Evolutionary conservation across 495 filamentous ascomycete genomes (phyloP).

Genomic region (Penicillium manginii): DNA sequence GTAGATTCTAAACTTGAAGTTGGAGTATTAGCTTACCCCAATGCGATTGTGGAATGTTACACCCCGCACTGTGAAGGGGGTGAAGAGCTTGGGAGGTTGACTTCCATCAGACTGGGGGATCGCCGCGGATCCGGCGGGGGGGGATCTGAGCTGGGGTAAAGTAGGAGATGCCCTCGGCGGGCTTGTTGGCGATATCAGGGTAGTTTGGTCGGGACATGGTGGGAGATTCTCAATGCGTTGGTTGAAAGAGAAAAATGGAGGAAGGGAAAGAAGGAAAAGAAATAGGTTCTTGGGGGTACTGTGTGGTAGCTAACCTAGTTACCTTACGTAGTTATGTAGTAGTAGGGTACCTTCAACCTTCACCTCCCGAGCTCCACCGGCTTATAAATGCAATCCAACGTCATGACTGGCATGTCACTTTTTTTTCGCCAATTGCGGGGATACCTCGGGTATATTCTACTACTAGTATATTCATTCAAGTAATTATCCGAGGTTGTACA

Average conservation of each 20-base stretch:
- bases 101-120: constrained; percentile 60
- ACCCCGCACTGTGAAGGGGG: constrained; percentile 62
- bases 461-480: too few relatives aligned
- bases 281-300: neutral
- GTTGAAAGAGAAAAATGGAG: neutral
- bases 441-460: too few relatives aligned
- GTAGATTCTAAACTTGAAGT: too few relatives aligned
- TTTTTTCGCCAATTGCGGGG: too few relatives aligned
- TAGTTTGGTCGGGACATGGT: constrained; percentile 5
- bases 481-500: too few relatives aligned
- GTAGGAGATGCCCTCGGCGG: constrained; percentile 58
- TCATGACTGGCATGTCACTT: too few relatives aligned
- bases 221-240: neutral
- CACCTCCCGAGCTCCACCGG: too few relatives aligned
- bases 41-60: constrained; percentile 54
- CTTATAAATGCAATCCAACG: too few relatives aligned
- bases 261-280: neutral
- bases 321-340: neutral
- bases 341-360: neutral
- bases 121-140: constrained; percentile 62
- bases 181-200: constrained; percentile 42
- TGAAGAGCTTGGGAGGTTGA: constrained; percentile 67
- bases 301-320: too few relatives aligned
- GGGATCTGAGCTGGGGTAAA: constrained; percentile 65
- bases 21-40: constrained; percentile 13